These are phyloP conservation scores for Camellia lanceoleosa DNA, from an alignment of 148 eudicot species.

Conservation along the genomic window DNA sequence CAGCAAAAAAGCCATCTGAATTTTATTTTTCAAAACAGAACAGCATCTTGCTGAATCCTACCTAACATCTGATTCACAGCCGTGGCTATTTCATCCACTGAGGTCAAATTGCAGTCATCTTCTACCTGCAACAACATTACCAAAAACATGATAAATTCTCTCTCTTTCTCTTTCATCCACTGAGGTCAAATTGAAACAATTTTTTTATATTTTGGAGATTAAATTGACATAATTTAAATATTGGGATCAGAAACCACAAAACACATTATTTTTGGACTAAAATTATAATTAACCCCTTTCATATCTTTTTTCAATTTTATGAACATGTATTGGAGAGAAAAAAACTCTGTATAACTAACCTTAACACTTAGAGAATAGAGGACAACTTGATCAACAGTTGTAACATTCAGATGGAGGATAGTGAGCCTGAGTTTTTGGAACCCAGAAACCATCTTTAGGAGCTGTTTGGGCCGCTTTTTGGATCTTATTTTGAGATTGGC, in stretches of 20 bases:
- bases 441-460: constrained; percentile 50
- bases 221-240: neutral
- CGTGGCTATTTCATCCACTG: constrained; percentile 57
- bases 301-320: neutral
- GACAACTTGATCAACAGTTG: constrained; percentile 46
- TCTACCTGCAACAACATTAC: constrained; percentile 40
- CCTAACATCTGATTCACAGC: constrained; percentile 48
- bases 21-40: neutral
- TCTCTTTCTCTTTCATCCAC: neutral
- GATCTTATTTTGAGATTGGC: constrained; percentile 59
- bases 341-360: constrained; percentile 30
- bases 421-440: constrained; percentile 46
- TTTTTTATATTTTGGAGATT: too few species aligned
- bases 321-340: neutral
- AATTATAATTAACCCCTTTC: neutral
- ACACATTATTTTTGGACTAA: too few species aligned
- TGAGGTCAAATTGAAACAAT: too few species aligned
- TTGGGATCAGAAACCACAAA: neutral
- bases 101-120: constrained; percentile 45
- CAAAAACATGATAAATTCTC: neutral
- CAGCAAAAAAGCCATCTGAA: neutral
- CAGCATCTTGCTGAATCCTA: constrained; percentile 39
- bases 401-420: constrained; percentile 63
- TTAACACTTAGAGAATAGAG: constrained; percentile 65
- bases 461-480: constrained; percentile 45